phyloP scores from a whole-genome alignment of 768 basidiomycete genomes.

The Mycena rosella region DNA sequence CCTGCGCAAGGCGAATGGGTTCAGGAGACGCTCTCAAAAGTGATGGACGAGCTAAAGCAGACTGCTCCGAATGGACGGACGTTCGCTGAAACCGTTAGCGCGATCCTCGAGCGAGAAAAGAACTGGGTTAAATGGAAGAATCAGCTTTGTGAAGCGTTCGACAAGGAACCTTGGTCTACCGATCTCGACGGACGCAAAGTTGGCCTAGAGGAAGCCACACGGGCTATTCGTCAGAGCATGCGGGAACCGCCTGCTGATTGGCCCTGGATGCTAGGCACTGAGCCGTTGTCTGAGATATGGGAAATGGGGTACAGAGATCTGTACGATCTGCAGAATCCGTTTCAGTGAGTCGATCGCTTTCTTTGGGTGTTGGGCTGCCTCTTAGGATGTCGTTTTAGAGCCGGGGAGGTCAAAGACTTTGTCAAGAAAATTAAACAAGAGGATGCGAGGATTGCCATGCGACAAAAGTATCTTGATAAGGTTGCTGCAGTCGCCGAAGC shows the following conservation, averaged over 20 bases:
- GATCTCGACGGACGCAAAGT: slow-evolving; percentile 63
- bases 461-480: slow-evolving; percentile 54
- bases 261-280: slow-evolving; percentile 75
- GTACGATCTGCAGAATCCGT: slow-evolving; percentile 71
- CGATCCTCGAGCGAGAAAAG: slow-evolving; percentile 84
- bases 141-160: slow-evolving; percentile 82
- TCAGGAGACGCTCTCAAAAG: slow-evolving; percentile 73
- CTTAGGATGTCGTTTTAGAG: slow-evolving; percentile 51
- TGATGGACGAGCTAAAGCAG: slow-evolving; percentile 71
- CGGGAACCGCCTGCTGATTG: slow-evolving; percentile 71
- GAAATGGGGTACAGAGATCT: slow-evolving; percentile 81
- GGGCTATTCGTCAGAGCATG: slow-evolving; percentile 63
- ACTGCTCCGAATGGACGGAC: slow-evolving; percentile 83
- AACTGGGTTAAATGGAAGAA: slow-evolving; percentile 96
- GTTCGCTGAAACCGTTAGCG: slow-evolving; percentile 79
- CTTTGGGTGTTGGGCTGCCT: background rate
- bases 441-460: slow-evolving; percentile 71
- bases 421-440: slow-evolving; percentile 78
- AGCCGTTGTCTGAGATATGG: slow-evolving; percentile 85
- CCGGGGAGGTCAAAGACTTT: slow-evolving; percentile 82
- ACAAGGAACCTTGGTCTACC: slow-evolving; percentile 73
- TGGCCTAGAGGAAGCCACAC: slow-evolving; percentile 75
- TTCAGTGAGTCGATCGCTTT: slow-evolving; percentile 63
- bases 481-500: slow-evolving; percentile 42
- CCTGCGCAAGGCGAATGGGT: slow-evolving; percentile 80